phyloP scores from a whole-genome alignment of 2,329 filamentous ascomycete species.

The Diplodia seriata region DNA sequence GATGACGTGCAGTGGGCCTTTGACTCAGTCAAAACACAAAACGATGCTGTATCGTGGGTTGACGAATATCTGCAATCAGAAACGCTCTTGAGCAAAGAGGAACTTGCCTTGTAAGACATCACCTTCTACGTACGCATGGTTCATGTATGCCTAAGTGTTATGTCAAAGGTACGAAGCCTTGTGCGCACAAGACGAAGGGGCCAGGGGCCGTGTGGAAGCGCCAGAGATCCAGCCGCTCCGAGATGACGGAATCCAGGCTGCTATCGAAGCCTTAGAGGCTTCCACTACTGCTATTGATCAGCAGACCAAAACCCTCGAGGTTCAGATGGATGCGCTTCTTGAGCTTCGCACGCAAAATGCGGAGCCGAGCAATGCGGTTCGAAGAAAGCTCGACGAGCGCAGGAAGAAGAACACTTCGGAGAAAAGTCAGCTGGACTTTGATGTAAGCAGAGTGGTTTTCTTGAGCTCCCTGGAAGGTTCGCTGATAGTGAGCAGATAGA shows the following conservation, averaged over 20 bases:
- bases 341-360: conserved; percentile 57
- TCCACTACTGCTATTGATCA: conserved; percentile 70
- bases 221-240: conserved; percentile 55
- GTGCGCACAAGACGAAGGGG: conserved; percentile 43
- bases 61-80: conserved; percentile 54
- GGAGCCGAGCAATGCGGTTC: conserved; percentile 49
- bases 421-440: conserved; percentile 52
- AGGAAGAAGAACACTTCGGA: conserved; percentile 49
- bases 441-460: conserved; percentile 31
- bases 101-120: conserved; percentile 53
- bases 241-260: conserved; percentile 66
- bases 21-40: conserved; percentile 50
- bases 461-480: conserved; percentile 32
- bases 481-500: conserved; percentile 34
- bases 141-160: background rate
- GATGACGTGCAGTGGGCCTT: conserved; percentile 59
- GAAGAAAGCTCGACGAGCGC: conserved; percentile 47
- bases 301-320: conserved; percentile 67
- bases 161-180: conserved; percentile 43
- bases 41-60: conserved; percentile 54
- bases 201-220: conserved; percentile 43
- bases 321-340: conserved; percentile 68
- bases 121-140: background rate
- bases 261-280: conserved; percentile 68
- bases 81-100: conserved; percentile 58